Base-by-base conservation (phyloP, 164 flowering plant species). In the Litsea cubeba region DNA sequence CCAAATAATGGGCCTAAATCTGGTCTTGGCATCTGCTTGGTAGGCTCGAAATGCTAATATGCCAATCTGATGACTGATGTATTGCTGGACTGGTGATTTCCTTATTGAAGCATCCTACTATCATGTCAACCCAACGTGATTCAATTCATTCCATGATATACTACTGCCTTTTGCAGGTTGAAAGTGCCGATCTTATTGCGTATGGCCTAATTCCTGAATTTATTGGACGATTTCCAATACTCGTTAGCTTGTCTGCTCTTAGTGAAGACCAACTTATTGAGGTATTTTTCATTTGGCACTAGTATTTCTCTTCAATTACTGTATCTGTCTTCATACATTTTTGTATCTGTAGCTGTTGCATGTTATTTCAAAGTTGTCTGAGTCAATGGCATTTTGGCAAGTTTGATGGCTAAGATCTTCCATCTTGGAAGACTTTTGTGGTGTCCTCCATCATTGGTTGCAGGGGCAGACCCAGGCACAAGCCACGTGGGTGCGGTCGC, bases 171-270 rank as follows among this genome's bases (percentile, higher is more conserved):
- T 71, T 86, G 69, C 90, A 96, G 99, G 98, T 92, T 74, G 99
- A 96, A 83, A 92, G 99, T 79, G 77, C 90, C 66, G 99, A 96
- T 85, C 97, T 96, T 71, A 88, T 92, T 70, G 88, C 97, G 30
- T 92, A 91, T 82, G 99, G 99, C 35, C 89, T 96, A 54, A 94
- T 96, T 81, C 99, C 99, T 72, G 99, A 96, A 79, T 96, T 96
- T 82, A 82, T 94, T 81, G 99, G 99, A 32, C 98, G 99, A 58
- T 92, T 96, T 82, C 99, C 99, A 14, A 85, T 96, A 78, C 81
- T 96, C 72, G 97, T 92, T 79, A 91, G 92, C 83, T 83, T 96
- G 77, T 85, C 91, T 75, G 93, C 98, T 76, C 84, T 96, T 35
- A 90, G 92, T 58, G 99, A 94, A 81, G 94, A 90, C 78, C 99